phyloP scores from a whole-genome alignment of 108 stramenopile genomes.

The Phaeodactylum tricornutum region DNA sequence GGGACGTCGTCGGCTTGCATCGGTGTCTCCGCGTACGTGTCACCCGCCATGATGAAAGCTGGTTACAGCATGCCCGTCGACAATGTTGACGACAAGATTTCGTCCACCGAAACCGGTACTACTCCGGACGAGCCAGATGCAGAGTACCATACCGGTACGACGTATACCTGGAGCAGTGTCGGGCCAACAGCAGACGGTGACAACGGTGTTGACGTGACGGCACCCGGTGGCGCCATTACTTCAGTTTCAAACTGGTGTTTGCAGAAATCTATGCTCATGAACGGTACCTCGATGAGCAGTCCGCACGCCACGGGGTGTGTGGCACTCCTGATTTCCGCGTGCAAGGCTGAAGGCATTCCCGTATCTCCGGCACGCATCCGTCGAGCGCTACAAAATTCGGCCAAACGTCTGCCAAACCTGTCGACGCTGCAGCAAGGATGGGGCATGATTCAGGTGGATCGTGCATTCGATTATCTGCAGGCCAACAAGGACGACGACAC shows the following conservation, averaged over 20 bases:
- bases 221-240: slow-evolving; percentile 88
- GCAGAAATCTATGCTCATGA: slow-evolving; percentile 71
- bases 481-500: slow-evolving; percentile 6
- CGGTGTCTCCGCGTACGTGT: slow-evolving; percentile 78
- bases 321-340: slow-evolving; percentile 69
- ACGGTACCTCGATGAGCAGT: slow-evolving; percentile 76
- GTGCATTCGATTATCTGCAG: slow-evolving; percentile 35
- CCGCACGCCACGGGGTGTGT: slow-evolving; percentile 80
- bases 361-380: slow-evolving; percentile 46
- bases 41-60: slow-evolving; percentile 56
- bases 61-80: slow-evolving; percentile 34
- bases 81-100: slow-evolving; percentile 4
- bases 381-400: slow-evolving; percentile 68
- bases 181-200: slow-evolving; percentile 83
- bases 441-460: slow-evolving; percentile 63
- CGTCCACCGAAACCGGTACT: not conserved
- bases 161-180: slow-evolving; percentile 78
- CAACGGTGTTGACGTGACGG: slow-evolving; percentile 60
- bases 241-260: slow-evolving; percentile 76
- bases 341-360: slow-evolving; percentile 42
- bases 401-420: slow-evolving; percentile 7
- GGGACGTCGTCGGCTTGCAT: slow-evolving; percentile 48
- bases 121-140: not conserved
- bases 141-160: slow-evolving; percentile 25
- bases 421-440: slow-evolving; percentile 33